These are phyloP conservation scores for Phytophthora melonis DNA, from an alignment of 352 stramenopile species.

Conservation along the genomic window DNA sequence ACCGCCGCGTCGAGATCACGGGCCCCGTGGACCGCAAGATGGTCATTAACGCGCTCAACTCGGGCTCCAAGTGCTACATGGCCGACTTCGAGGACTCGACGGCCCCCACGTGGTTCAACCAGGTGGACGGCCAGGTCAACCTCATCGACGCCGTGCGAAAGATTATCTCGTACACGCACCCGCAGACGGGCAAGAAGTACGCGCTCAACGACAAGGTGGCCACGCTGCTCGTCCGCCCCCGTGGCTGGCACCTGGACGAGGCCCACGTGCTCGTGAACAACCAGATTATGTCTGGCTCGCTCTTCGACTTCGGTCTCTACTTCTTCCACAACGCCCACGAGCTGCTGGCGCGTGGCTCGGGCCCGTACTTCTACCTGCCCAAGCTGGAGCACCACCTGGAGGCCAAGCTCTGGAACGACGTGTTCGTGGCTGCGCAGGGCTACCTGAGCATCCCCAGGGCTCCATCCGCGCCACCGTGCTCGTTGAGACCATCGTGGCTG, in stretches of 20 bases:
- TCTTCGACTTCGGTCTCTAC: conserved; percentile 97
- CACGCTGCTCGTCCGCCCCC: conserved; percentile 92
- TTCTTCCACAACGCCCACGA: conserved; percentile 97
- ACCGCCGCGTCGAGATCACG: conserved; percentile 96
- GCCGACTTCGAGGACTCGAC: conserved; percentile 97
- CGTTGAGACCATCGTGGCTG: conserved; percentile 97
- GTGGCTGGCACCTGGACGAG: conserved; percentile 96
- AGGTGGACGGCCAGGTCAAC: conserved; percentile 94
- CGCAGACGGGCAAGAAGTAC: conserved; percentile 80
- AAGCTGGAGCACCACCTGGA: conserved; percentile 97
- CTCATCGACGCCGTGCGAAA: conserved; percentile 92
- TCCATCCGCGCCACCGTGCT: conserved; percentile 95
- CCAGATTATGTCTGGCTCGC: conserved; percentile 90
- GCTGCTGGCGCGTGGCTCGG: conserved; percentile 83
- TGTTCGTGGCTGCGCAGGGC: conserved; percentile 94
- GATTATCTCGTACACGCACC: conserved; percentile 89
- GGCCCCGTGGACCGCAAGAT: conserved; percentile 97
- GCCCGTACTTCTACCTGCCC: conserved; percentile 96
- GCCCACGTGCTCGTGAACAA: conserved; percentile 95
- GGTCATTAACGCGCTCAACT: conserved; percentile 98
- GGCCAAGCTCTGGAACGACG: conserved; percentile 96
- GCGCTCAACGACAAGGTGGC: conserved; percentile 79
- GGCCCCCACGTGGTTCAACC: conserved; percentile 94
- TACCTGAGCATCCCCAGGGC: conserved; percentile 92
- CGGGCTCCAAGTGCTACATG: conserved; percentile 95